Conservation (phyloP, 768 basidiomycete genomes). For the Mycena floridula region DNA sequence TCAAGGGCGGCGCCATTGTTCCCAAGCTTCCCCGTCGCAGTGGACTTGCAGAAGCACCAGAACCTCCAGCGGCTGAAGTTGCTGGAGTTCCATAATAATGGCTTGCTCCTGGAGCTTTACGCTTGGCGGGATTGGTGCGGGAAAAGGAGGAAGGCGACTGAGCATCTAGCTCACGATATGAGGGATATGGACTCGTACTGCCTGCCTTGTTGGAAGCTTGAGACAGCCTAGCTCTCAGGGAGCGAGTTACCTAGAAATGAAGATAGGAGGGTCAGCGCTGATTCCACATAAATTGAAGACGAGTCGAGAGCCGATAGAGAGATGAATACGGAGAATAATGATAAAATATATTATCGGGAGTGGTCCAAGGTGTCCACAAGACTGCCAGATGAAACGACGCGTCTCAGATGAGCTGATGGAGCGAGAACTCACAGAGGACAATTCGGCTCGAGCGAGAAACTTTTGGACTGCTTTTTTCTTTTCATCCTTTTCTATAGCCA, state of each 20-base stretch:
- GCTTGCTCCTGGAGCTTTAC: constrained; percentile 23
- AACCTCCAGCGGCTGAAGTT: constrained; percentile 25
- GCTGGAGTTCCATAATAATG: constrained; percentile 48
- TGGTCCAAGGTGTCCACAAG: too few relatives aligned
- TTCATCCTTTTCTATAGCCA: constrained; percentile 49
- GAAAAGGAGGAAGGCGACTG: constrained; percentile 13
- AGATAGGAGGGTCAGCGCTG: constrained; percentile 30
- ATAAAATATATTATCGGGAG: constrained; percentile 3
- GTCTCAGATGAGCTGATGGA: constrained; percentile 29
- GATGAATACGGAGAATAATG: constrained; percentile 6
- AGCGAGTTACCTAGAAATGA: constrained; percentile 65
- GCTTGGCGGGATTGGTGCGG: constrained; percentile 15
- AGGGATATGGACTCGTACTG: constrained; percentile 64
- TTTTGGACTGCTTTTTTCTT: constrained; percentile 67
- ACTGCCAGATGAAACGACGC: constrained; percentile 34
- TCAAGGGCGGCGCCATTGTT: constrained; percentile 38
- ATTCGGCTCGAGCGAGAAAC: constrained; percentile 72
- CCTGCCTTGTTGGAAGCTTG: constrained; percentile 82
- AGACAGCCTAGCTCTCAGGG: constrained; percentile 71
- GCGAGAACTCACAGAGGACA: constrained; percentile 63
- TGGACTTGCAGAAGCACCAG: constrained; percentile 22
- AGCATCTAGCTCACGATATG: constrained; percentile 64
- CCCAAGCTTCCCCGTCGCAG: constrained; percentile 33
- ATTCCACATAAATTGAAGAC: too few relatives aligned
- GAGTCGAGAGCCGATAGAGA: too few relatives aligned